Percentiles rank a stretch among this genome's conserved stretches.
Evolutionary conservation across 73 alveolate species (phyloP).

Genomic region (Paraurostyla sp.): DNA sequence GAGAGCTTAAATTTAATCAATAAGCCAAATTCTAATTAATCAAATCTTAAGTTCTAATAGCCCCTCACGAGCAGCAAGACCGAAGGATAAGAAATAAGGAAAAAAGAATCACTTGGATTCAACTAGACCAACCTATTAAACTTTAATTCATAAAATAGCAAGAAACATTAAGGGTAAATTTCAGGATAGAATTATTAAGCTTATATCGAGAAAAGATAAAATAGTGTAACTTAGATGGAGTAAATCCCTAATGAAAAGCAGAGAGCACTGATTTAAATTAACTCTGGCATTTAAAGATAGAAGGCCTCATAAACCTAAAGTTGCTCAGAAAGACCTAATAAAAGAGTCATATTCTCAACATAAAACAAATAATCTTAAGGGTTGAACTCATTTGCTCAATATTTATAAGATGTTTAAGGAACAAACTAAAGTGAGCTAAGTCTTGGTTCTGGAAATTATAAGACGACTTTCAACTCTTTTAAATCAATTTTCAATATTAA

Average conservation of each 20-base stretch:
- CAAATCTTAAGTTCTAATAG: too few species aligned
- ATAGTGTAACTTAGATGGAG: neutral
- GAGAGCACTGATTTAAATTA: neutral
- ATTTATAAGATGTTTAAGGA: neutral
- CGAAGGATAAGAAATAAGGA: too few species aligned
- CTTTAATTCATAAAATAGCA: too few species aligned
- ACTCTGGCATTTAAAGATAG: constrained; percentile 16
- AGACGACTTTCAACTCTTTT: neutral
- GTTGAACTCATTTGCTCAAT: constrained; percentile 1
- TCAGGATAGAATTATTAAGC: neutral
- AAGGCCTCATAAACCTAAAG: neutral
- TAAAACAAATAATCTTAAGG: constrained; percentile 6
- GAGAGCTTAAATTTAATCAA: too few species aligned
- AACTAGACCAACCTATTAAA: too few species aligned
- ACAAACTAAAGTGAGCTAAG: neutral
- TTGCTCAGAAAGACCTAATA: neutral
- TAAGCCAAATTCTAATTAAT: too few species aligned
- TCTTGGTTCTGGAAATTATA: neutral
- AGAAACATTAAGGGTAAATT: too few species aligned
- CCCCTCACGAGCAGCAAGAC: too few species aligned
- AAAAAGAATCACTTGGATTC: too few species aligned
- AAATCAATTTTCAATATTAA: constrained; percentile 9
- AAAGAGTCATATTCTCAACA: neutral
- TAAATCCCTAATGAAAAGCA: neutral
- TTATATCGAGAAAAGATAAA: neutral